These are phyloP conservation scores for Blastocystis sp. DNA, from an alignment of 352 stramenopile species.

Conservation along the genomic window DNA sequence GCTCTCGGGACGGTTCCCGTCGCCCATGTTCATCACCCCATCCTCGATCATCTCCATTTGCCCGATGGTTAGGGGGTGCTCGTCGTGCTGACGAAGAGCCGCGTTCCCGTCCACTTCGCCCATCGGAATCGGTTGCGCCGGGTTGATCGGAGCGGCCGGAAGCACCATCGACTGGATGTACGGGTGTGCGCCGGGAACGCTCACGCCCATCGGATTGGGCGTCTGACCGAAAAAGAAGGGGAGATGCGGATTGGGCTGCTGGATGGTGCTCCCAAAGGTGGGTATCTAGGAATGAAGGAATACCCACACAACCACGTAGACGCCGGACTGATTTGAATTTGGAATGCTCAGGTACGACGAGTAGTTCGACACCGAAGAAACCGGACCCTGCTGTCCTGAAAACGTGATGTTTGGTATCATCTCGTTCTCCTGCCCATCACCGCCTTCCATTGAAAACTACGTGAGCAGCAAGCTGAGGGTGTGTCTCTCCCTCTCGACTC, in stretches of 20 bases:
- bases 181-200: background rate
- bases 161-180: constrained; percentile 6
- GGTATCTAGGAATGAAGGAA: background rate
- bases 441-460: too few species aligned
- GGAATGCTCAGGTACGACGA: background rate
- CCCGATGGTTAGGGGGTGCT: background rate
- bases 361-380: background rate
- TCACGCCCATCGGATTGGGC: background rate
- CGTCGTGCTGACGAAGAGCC: background rate
- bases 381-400: background rate
- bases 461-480: too few species aligned
- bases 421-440: background rate
- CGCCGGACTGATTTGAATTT: background rate
- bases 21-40: background rate
- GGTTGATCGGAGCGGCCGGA: background rate
- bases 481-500: too few species aligned
- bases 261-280: background rate
- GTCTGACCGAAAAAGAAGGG: constrained; percentile 16
- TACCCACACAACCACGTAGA: background rate
- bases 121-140: background rate
- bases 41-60: constrained; percentile 52
- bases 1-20: background rate
- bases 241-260: background rate
- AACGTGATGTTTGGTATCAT: background rate
- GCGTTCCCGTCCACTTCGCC: background rate